phyloP scores from a whole-genome alignment of 306 rosid species.

The Prunus dulcis region DNA sequence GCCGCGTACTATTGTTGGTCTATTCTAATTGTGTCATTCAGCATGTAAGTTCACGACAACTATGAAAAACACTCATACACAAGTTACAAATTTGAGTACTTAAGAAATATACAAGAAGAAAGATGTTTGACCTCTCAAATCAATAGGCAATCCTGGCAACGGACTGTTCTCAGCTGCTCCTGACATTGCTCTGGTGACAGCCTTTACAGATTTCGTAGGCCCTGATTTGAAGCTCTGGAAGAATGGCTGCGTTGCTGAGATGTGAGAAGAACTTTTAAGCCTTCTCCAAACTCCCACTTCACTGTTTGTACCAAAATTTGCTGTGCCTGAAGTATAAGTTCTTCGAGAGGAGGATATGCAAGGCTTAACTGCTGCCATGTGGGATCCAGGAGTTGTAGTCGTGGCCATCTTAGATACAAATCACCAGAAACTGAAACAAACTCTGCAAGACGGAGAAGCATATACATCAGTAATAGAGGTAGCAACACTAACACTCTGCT shows the following conservation, averaged over 20 bases:
- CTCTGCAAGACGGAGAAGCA: conserved; percentile 18
- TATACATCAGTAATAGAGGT: background rate
- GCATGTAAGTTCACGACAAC: background rate
- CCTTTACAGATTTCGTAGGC: background rate
- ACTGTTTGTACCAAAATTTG: conserved; percentile 9
- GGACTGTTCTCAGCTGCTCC: conserved; percentile 15
- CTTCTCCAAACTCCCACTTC: conserved; percentile 13
- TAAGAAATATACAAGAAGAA: background rate
- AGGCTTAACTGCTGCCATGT: conserved; percentile 15
- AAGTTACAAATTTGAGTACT: background rate
- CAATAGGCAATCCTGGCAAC: conserved; percentile 30
- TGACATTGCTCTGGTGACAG: conserved; percentile 23
- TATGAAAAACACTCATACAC: background rate
- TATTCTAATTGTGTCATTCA: background rate
- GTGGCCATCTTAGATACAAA: conserved; percentile 25
- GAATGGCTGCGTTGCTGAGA: conserved; percentile 23
- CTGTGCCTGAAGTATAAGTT: background rate
- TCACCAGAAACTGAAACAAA: conserved; percentile 10
- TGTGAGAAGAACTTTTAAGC: conserved; percentile 30
- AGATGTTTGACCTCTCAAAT: conserved; percentile 32
- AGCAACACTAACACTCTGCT: background rate
- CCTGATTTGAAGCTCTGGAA: conserved; percentile 2
- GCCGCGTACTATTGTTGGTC: background rate
- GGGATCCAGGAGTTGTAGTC: conserved; percentile 20
- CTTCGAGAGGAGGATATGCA: conserved; percentile 15